phyloP scores from a whole-genome alignment of 2,329 filamentous ascomycete species.

The Lanzia echinophila region DNA sequence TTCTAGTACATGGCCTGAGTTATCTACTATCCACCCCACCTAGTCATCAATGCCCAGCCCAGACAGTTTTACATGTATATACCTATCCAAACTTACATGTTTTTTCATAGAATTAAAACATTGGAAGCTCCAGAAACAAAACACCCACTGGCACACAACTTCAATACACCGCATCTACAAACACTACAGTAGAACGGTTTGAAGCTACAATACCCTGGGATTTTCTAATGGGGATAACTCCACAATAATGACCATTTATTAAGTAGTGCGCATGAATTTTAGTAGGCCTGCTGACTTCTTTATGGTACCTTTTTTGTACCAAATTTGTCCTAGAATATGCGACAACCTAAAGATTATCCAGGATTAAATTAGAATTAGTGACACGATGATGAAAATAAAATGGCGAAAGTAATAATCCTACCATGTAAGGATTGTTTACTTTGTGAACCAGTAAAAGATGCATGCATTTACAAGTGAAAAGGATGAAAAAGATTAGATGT shows the following conservation, averaged over 20 bases:
- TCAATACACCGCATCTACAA: no score
- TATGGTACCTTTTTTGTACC: background rate
- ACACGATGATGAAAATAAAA: background rate
- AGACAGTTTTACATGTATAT: no score
- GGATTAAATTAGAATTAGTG: background rate
- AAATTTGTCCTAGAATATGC: background rate
- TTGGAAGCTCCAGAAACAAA: no score
- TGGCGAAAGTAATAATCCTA: background rate
- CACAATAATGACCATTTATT: background rate
- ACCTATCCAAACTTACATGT: no score
- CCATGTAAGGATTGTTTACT: background rate
- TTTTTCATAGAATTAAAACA: no score
- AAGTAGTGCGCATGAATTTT: background rate
- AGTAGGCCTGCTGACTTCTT: constrained; percentile 4
- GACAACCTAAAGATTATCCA: background rate
- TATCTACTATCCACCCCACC: no score
- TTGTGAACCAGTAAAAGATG: background rate
- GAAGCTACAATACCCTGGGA: no score
- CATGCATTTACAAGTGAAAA: background rate
- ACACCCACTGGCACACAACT: no score
- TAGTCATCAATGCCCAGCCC: no score
- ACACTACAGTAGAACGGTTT: no score
- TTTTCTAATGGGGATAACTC: background rate
- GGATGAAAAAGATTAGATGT: background rate
- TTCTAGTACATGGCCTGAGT: no score